Evolutionary conservation across 129 eudicot genomes (phyloP).

Genomic region (Calendula officinalis): DNA sequence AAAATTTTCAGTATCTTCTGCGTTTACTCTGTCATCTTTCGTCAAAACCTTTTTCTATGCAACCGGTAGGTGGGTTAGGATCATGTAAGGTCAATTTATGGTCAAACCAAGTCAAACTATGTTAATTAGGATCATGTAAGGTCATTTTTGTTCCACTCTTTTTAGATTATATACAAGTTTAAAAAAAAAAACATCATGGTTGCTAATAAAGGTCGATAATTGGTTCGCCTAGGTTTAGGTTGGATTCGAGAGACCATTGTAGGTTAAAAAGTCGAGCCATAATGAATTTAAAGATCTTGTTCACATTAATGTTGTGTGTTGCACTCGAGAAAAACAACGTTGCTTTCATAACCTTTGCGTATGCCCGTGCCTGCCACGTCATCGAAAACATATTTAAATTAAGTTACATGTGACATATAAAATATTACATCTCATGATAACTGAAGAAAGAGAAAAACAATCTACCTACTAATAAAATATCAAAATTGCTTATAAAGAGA

Average conservation of each 20-base stretch:
- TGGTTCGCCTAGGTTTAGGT: constrained; percentile 73
- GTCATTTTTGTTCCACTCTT: background rate
- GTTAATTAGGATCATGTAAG: background rate
- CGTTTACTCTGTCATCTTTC: background rate
- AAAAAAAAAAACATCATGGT: background rate
- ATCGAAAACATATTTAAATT: background rate
- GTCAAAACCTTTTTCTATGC: constrained; percentile 15
- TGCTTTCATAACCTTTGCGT: constrained; percentile 71
- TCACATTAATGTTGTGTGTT: constrained; percentile 72
- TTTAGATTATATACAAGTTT: constrained; percentile 27
- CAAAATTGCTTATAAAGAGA: background rate
- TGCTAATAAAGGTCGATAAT: constrained; percentile 51
- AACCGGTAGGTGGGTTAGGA: constrained; percentile 10
- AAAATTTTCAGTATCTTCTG: background rate
- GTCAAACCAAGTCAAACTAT: constrained; percentile 13
- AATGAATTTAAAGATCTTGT: constrained; percentile 75
- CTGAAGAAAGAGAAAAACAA: background rate
- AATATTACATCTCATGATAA: background rate
- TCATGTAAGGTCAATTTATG: constrained; percentile 4
- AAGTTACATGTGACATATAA: background rate
- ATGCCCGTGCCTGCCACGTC: constrained; percentile 60
- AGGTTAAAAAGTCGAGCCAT: constrained; percentile 73
- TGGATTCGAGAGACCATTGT: constrained; percentile 61
- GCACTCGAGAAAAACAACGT: constrained; percentile 78
- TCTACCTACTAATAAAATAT: background rate